These are phyloP conservation scores for Neofusicoccum umdonicola DNA, from an alignment of 2,329 filamentous ascomycete species.

Conservation along the genomic window DNA sequence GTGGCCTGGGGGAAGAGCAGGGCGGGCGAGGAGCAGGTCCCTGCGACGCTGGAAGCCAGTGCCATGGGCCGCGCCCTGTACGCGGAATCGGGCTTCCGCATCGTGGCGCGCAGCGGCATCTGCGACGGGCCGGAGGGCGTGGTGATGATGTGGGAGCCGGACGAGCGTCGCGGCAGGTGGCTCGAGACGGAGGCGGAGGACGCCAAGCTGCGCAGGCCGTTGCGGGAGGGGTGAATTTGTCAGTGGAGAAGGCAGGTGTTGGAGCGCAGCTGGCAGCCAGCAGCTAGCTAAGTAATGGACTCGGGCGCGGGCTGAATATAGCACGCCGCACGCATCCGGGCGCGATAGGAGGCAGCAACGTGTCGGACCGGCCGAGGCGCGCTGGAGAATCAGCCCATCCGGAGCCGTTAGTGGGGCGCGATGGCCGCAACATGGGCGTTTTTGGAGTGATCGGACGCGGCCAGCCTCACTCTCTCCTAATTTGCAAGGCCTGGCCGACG, in stretches of 20 bases:
- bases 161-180: background rate
- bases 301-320: slow-evolving; percentile 1
- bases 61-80: background rate
- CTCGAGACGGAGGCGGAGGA: background rate
- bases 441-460: background rate
- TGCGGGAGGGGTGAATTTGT: background rate
- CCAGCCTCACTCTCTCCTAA: background rate
- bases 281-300: background rate
- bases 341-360: slow-evolving; percentile 8
- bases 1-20: background rate
- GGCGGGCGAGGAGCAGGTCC: background rate
- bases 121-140: background rate
- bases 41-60: background rate
- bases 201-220: background rate
- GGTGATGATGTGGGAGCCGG: background rate
- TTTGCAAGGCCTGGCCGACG: background rate
- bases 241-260: background rate
- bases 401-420: background rate
- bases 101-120: background rate
- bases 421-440: background rate
- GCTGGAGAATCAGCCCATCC: slow-evolving; percentile 4
- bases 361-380: slow-evolving; percentile 3
- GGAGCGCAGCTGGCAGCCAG: background rate
- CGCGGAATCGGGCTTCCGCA: background rate
- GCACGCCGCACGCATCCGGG: slow-evolving; percentile 1